phyloP scores from a whole-genome alignment of 768 basidiomycete genomes.

The Tulasnella sp. region DNA sequence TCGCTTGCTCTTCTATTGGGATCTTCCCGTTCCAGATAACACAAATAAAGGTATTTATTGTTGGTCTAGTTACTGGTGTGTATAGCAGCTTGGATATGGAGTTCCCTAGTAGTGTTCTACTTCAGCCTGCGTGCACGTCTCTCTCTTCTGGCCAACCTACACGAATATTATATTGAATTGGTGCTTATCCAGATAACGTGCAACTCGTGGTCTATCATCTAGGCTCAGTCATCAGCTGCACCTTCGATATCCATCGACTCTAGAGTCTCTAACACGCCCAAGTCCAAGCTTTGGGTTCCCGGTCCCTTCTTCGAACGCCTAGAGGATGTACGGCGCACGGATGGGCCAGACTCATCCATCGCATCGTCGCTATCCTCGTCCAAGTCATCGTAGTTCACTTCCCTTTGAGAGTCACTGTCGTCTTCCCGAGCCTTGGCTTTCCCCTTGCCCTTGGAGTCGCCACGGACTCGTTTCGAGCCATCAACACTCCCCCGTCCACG shows the following conservation, averaged over 20 bases:
- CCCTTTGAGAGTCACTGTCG: constrained; percentile 8
- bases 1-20: neutral
- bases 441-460: constrained; percentile 9
- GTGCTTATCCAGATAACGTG: neutral
- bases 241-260: constrained; percentile 19
- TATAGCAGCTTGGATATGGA: neutral
- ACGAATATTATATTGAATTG: neutral
- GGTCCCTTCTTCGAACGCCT: neutral
- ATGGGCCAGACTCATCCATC: neutral
- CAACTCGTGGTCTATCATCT: neutral
- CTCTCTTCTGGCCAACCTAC: neutral
- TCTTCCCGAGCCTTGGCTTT: constrained; percentile 18
- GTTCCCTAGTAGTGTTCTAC: neutral
- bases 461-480: neutral
- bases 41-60: neutral
- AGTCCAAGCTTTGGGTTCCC: neutral
- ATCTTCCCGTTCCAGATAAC: neutral
- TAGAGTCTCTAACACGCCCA: neutral
- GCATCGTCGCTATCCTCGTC: neutral
- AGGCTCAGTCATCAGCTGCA: neutral
- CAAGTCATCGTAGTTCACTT: constrained; percentile 6
- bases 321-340: neutral
- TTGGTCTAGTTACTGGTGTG: neutral
- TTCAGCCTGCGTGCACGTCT: neutral
- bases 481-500: constrained; percentile 36